Base-by-base conservation (phyloP, 352 stramenopile genomes). In the Thraustochytrium striatum region DNA sequence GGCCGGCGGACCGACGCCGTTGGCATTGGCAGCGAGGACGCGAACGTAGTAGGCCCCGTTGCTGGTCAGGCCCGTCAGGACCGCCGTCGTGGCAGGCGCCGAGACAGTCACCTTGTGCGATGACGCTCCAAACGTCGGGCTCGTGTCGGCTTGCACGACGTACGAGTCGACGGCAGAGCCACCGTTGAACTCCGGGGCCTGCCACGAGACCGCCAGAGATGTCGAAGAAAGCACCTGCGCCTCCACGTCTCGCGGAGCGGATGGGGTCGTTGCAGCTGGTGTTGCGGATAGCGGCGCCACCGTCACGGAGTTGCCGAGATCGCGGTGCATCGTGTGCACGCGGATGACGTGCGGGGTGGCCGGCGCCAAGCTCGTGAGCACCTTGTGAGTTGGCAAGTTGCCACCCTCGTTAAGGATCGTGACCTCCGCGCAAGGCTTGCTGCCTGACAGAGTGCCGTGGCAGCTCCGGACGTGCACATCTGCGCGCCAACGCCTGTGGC, bases 171-270 rank as follows among this genome's bases (percentile, higher is more conserved):
- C 36, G n/a, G 86, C 93, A 13, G 85, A 84, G 3, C 95, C 95
- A n/a, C 95, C 95, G 81, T 98, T 92, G 78, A 91, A 92, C 50
- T 88, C 30, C 11, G 94, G 94, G 57, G 92, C 91, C 19, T 88
- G 81, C 91, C 94, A 97, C 25, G 85, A 62, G 0, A 91, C 88
- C 78, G 85, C 86, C 7, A 97, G 75, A 0, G 90, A 92, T 1
- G 87, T 92, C 11, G 72, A 80, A 28, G 87, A 91, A 16, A 92
- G 85, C 28, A 88, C 87, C 38, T 61, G 73, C 33, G 89, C 72
- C 9, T 79, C 78, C 8, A 91, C 81, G 47, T 87, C 68, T 21
- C 85, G 83, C 44, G 87, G 68, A 50, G 73, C 69, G 44, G 69
- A 69, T 47, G 83, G 83, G 28, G 32, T 55, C 19, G 7, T 55